phyloP scores from a whole-genome alignment of 1,139 yeast species.

The Pichiaceae sp. region DNA sequence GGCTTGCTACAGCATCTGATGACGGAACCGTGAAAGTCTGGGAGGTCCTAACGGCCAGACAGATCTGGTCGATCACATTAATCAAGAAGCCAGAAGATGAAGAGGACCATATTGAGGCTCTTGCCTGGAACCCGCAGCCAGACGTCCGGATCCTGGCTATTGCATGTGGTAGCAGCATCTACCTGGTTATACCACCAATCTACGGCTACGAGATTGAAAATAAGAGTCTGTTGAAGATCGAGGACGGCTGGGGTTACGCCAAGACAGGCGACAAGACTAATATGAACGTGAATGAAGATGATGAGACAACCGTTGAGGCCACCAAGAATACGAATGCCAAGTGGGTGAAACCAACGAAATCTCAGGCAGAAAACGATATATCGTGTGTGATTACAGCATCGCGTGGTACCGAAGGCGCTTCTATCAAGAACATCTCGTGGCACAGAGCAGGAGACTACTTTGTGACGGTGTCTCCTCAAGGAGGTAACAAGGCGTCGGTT shows the following conservation, averaged over 20 bases:
- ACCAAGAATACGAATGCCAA: slow-evolving; percentile 43
- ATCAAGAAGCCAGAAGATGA: slow-evolving; percentile 32
- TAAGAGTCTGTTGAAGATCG: slow-evolving; percentile 68
- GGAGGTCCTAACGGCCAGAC: slow-evolving; percentile 95
- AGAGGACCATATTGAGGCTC: slow-evolving; percentile 72
- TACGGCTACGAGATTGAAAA: slow-evolving; percentile 87
- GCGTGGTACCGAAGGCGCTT: slow-evolving; percentile 47
- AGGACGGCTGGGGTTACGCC: slow-evolving; percentile 89
- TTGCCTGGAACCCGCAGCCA: slow-evolving; percentile 87
- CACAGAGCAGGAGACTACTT: slow-evolving; percentile 97
- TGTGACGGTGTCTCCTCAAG: slow-evolving; percentile 87
- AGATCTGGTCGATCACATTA: slow-evolving; percentile 61
- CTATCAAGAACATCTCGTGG: slow-evolving; percentile 84
- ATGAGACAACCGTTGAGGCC: slow-evolving; percentile 28
- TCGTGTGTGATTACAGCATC: slow-evolving; percentile 63
- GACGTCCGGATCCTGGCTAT: slow-evolving; percentile 72
- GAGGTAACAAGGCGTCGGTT: slow-evolving; percentile 72
- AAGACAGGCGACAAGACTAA: slow-evolving; percentile 49
- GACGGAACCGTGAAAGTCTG: slow-evolving; percentile 94
- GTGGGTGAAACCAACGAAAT: slow-evolving; percentile 77
- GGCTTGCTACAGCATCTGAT: slow-evolving; percentile 97
- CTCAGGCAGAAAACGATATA: slow-evolving; percentile 58
- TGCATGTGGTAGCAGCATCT: slow-evolving; percentile 74
- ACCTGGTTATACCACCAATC: slow-evolving; percentile 78
- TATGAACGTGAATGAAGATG: slow-evolving; percentile 34